Evolutionary conservation across 176 grass and related monocot species (phyloP), one percentile per base, ranked within the genome.

Genomic region (Aegilops longissima): DNA sequence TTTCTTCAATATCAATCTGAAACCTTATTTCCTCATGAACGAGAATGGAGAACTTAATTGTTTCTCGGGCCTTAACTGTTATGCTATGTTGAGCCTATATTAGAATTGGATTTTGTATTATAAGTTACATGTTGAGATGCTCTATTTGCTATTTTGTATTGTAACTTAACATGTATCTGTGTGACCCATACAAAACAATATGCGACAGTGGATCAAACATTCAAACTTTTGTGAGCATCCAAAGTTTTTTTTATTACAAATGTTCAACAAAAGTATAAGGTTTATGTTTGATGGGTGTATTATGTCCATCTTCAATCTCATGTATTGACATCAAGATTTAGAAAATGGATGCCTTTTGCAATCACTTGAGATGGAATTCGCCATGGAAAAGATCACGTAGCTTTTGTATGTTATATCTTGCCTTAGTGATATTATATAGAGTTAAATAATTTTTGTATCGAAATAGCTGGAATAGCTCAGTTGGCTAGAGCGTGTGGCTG

Each of bases 401-500:
- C 51, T 54, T 54, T 54, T 54, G 16, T 17, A 54, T 54, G 51
- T 54, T 49, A 49, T 49, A 49, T 13, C 45, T 49, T 18, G 51
- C 51, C 5, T 54, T 54, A 18, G 51, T 54, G 51, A 54, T 54
- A 54, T 54, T 54, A 54, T 54, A 6, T 52, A 52, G 1, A 17
- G 51, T 54, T 54, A 17, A 54, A 18, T 18, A 54, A 2, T 54
- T 54, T 54, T 18, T 54, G 5, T 18, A 54, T 54, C 16, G 5
- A 54, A 54, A 17, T 18, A 62, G 90, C 87, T 92, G 90, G 90
- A 92, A 92, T 92, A 94, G 93, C 90, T 92, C 90, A 94, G 93
- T 94, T 94, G 90, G 93, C 68, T 65, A 92, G 93, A 94, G 87
- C 87, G 87, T 92, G 72, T 92, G 89, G 87, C 81, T 85, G 84